Percentiles rank a stretch among this genome's conserved stretches.
Evolutionary conservation across 768 basidiomycete species (phyloP).

Genomic region (Suillus lakei): DNA sequence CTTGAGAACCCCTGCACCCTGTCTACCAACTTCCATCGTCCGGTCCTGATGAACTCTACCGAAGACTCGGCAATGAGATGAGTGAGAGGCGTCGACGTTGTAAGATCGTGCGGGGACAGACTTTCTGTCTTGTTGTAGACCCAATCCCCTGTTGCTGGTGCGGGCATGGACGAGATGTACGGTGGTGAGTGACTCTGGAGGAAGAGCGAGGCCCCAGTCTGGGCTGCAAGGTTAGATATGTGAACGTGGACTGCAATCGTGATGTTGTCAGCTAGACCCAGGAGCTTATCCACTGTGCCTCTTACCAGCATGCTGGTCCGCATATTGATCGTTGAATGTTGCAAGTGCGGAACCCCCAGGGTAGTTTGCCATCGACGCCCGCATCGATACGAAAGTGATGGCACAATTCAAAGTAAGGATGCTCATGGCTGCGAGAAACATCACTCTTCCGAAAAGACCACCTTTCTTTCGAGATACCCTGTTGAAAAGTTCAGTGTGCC

Average conservation of each 20-base stretch:
- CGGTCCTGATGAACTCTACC: constrained; percentile 22
- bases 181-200: constrained; percentile 70
- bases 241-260: constrained; percentile 68
- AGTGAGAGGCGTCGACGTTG: constrained; percentile 50
- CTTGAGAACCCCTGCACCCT: constrained; percentile 50
- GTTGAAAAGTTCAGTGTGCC: constrained; percentile 1
- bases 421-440: constrained; percentile 49
- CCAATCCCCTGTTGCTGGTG: constrained; percentile 45
- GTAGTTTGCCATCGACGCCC: constrained; percentile 77
- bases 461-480: constrained; percentile 58
- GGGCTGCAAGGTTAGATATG: constrained; percentile 84
- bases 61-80: constrained; percentile 64
- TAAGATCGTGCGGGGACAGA: constrained; percentile 47
- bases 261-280: constrained; percentile 7
- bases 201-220: constrained; percentile 91
- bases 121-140: constrained; percentile 85
- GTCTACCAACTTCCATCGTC: constrained; percentile 49
- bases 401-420: constrained; percentile 58
- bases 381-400: constrained; percentile 55
- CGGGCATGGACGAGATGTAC: constrained; percentile 32
- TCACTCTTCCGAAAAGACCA: constrained; percentile 47
- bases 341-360: constrained; percentile 83
- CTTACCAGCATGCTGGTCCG: constrained; percentile 20
- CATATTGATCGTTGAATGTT: constrained; percentile 59
- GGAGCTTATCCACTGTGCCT: background rate